A percentile compares a stretch with the other conserved stretches of the same genome.
Conservation (phyloP, 1,139 yeast species). For the Yamadazyma trypodendri region DNA sequence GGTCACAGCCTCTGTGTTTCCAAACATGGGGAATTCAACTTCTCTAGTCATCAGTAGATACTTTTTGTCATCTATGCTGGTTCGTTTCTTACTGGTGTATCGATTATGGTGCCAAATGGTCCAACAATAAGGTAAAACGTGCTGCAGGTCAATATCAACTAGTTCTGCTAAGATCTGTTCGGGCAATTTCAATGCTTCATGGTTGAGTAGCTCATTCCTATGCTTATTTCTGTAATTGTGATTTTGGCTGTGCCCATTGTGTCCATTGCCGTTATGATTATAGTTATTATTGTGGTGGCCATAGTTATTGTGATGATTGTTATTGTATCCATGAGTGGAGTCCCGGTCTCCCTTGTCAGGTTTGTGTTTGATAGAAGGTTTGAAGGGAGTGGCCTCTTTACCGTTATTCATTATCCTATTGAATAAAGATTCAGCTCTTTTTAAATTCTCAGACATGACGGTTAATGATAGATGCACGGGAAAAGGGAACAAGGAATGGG, state of each 20-base stretch:
- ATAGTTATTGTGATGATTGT: constrained; percentile 3
- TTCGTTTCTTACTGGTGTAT: constrained; percentile 18
- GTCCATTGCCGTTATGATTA: constrained; percentile 3
- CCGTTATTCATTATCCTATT: constrained; percentile 47
- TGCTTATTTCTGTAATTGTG: constrained; percentile 12
- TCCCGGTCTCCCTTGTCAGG: constrained; percentile 3
- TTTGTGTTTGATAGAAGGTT: constrained; percentile 7
- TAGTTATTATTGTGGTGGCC: constrained; percentile 6
- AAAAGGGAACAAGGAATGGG: too few relatives aligned
- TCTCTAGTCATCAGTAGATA: constrained; percentile 45
- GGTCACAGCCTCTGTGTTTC: constrained; percentile 18
- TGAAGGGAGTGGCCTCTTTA: constrained; percentile 10
- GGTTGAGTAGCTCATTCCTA: constrained; percentile 14
- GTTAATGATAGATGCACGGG: not conserved
- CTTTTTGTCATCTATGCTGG: constrained; percentile 14
- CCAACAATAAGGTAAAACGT: constrained; percentile 49
- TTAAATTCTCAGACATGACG: constrained; percentile 47
- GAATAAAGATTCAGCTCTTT: constrained; percentile 50
- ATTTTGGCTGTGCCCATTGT: too few relatives aligned
- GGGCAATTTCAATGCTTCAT: constrained; percentile 28
- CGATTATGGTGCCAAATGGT: constrained; percentile 49
- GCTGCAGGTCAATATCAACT: constrained; percentile 30
- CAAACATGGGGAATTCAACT: constrained; percentile 29
- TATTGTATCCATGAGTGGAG: constrained; percentile 2
- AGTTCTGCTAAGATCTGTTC: constrained; percentile 25